A percentile compares a stretch with the other conserved stretches of the same genome.
phyloP scores from a whole-genome alignment of 2,329 filamentous ascomycete genomes.

The Curvularia spicifera region DNA sequence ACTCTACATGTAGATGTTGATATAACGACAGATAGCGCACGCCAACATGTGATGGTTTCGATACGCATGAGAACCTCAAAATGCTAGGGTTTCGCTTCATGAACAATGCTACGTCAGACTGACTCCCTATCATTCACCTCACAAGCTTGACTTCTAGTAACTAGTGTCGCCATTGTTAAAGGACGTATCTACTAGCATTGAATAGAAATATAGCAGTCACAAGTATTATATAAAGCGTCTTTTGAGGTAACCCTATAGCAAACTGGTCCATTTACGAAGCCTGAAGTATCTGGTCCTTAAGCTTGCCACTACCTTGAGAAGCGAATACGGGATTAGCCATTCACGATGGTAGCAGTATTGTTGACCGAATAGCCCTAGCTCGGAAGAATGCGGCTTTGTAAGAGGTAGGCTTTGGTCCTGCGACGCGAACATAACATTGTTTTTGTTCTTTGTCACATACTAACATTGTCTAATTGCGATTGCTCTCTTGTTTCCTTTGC shows the following conservation, averaged over 20 bases:
- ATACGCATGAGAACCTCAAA: no score
- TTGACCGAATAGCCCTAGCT: background rate
- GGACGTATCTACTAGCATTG: background rate
- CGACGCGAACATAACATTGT: background rate
- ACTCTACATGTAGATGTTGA: no score
- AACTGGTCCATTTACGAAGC: background rate
- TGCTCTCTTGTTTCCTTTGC: constrained; percentile 6
- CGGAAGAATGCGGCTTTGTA: background rate
- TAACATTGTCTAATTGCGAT: constrained; percentile 7
- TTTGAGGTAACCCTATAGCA: background rate
- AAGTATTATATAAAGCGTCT: background rate
- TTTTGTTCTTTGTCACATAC: constrained; percentile 17
- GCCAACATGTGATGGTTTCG: no score
- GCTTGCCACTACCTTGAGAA: background rate
- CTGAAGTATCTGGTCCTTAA: background rate
- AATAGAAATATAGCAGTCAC: background rate
- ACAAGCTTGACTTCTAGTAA: background rate
- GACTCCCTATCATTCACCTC: background rate
- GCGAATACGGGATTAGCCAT: background rate
- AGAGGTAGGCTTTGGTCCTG: background rate
- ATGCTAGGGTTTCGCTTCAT: no score
- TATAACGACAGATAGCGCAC: no score
- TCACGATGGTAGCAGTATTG: background rate
- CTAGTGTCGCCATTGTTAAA: background rate
- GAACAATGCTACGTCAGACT: no score